Evolutionary conservation across 1,139 yeast genomes (phyloP).

Genomic region (Blastobotrys petasosporus): DNA sequence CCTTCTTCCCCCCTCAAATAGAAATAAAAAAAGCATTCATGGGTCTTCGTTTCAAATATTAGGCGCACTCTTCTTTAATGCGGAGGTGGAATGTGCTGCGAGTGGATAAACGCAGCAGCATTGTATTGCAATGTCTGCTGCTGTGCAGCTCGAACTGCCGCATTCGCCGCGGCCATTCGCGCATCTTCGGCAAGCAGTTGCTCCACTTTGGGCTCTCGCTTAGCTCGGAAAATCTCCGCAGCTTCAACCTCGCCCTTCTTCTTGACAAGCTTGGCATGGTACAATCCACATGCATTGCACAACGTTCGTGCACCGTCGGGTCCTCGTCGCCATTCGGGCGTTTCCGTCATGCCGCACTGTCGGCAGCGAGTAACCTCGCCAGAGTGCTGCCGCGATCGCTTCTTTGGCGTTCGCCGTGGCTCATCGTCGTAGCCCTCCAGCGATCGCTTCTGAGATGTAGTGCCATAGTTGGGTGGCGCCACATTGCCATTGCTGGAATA

Average conservation of each 20-base stretch:
- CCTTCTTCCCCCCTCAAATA: background rate
- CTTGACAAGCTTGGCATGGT: constrained; percentile 67
- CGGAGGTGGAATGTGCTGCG: too few relatives aligned
- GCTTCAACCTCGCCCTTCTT: constrained; percentile 63
- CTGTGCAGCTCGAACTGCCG: background rate
- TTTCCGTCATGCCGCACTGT: constrained; percentile 72
- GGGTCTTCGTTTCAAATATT: background rate
- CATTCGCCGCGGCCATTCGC: too few relatives aligned
- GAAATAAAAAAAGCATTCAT: too few relatives aligned
- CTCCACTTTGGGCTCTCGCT: constrained; percentile 15
- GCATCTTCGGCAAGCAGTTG: too few relatives aligned
- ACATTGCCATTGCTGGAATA: too few relatives aligned
- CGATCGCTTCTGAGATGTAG: background rate
- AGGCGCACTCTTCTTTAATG: background rate
- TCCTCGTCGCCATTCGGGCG: constrained; percentile 92
- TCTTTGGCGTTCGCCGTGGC: constrained; percentile 7
- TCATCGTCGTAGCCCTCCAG: background rate
- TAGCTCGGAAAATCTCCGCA: constrained; percentile 38
- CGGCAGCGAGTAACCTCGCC: constrained; percentile 39
- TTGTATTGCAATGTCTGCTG: background rate
- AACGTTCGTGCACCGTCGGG: constrained; percentile 80
- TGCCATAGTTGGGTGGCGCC: background rate
- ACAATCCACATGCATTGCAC: constrained; percentile 87
- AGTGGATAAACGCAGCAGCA: too few relatives aligned
- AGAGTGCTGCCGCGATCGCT: constrained; percentile 11